Evolutionary conservation across 139 green algal genomes (phyloP), one percentile per base, ranked within the genome.

Genomic region (Chlorella sp.): DNA sequence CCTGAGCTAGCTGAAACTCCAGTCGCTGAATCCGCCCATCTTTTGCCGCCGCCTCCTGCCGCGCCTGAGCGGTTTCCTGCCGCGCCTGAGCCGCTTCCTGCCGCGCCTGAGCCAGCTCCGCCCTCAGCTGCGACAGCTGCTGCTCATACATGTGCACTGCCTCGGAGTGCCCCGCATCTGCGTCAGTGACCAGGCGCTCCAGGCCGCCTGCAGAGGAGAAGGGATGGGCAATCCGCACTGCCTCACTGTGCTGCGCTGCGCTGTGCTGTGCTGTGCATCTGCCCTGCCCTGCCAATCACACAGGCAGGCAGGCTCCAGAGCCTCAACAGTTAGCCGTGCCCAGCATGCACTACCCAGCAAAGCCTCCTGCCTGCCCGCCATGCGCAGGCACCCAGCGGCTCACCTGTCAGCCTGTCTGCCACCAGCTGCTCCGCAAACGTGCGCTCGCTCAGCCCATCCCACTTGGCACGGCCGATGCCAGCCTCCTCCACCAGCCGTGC

Each of bases 361-460:
- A 17, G 46, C 17, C 73, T 44, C 8, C 19, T 46, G 38, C 28
- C 22, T 28, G 17, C 20, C 38, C 72, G 1, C 24, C 17, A 6
- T n/a, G 19, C 26, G 16, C 70, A n/a, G 22, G 2, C 20, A 1
- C 3, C 13, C 4, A n/a, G 16, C 32, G 11, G 7, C 48, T 7
- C 73, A 81, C 76, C 54, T 46, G 46, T 34, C 54, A 81, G 51
- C 34, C 38, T 22, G 76, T 81, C 70, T 19, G 38, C 70, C 38
- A 36, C 40, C 41, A 58, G 38, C 70, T 76, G 70, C 70, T 76
- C 70, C 11, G 30, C 3, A 19, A 56, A 60, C 13, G 51, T 60
- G 38, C 20, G 32, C 36, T 41, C 38, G 11, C 30, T 5, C 2
- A n/a, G 28, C 2, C 19, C 16, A 19, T 14, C 7, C 40, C 16